Percentiles rank a stretch among this genome's conserved stretches.
phyloP scores from a whole-genome alignment of 2,329 filamentous ascomycete genomes.

The Aspergillus costaricaensis region DNA sequence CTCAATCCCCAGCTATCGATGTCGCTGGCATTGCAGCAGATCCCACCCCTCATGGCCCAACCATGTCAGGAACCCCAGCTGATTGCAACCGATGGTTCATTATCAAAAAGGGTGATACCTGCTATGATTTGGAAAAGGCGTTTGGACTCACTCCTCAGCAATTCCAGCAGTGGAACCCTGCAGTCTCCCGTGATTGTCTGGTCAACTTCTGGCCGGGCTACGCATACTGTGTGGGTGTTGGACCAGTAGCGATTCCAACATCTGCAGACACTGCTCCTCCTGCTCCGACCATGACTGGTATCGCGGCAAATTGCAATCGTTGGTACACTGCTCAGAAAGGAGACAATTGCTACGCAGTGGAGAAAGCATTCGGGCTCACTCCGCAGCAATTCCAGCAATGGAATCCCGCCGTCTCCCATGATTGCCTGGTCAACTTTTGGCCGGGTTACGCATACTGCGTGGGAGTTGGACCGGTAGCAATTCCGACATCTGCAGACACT shows the following conservation, averaged over 20 bases:
- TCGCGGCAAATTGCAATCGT: constrained; percentile 8
- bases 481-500: not conserved
- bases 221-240: constrained; percentile 18
- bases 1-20: not conserved
- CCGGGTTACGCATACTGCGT: constrained; percentile 16
- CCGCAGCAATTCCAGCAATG: constrained; percentile 11
- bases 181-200: constrained; percentile 9
- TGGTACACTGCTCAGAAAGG: constrained; percentile 16
- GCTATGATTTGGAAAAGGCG: not conserved
- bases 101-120: constrained; percentile 14
- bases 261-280: not conserved
- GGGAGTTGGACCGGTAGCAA: constrained; percentile 5
- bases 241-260: not conserved
- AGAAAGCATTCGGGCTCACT: constrained; percentile 1
- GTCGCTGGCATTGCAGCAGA: constrained; percentile 2
- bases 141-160: constrained; percentile 8
- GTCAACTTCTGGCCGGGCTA: constrained; percentile 13
- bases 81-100: constrained; percentile 16
- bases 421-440: constrained; percentile 16
- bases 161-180: constrained; percentile 15
- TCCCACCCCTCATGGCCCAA: constrained; percentile 6
- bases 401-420: constrained; percentile 11
- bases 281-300: constrained; percentile 12
- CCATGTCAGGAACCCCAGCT: constrained; percentile 9
- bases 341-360: constrained; percentile 11